phyloP scores from a whole-genome alignment of 768 basidiomycete genomes.

The Paxillus ammoniavirescens region DNA sequence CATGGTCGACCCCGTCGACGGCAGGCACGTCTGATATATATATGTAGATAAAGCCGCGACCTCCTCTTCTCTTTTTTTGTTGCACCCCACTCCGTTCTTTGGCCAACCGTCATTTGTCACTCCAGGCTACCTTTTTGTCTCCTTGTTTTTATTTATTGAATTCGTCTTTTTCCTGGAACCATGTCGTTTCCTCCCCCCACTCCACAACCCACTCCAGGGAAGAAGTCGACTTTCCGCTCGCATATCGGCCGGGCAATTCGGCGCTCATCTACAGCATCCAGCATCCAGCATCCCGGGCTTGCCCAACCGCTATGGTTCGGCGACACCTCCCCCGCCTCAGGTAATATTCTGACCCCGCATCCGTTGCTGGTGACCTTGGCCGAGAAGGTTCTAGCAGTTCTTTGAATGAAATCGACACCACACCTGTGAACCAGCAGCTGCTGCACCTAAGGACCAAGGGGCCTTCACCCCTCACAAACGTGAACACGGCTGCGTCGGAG shows the following conservation, averaged over 20 bases:
- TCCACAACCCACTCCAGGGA: slow-evolving; percentile 33
- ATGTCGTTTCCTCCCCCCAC: slow-evolving; percentile 25
- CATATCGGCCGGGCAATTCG: slow-evolving; percentile 59
- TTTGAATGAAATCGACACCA: slow-evolving; percentile 34
- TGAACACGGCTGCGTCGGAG: slow-evolving; percentile 20
- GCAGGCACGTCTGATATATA: slow-evolving; percentile 24
- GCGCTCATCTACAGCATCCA: slow-evolving; percentile 54
- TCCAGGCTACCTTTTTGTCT: slow-evolving; percentile 4
- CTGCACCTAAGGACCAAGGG: slow-evolving; percentile 33
- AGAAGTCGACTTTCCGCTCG: slow-evolving; percentile 46
- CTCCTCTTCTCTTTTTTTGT: slow-evolving; percentile 18
- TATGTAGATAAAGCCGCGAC: slow-evolving; percentile 26
- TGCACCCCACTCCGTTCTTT: slow-evolving; percentile 14
- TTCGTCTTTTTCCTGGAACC: slow-evolving; percentile 20
- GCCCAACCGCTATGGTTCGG: slow-evolving; percentile 27
- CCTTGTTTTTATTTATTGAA: slow-evolving; percentile 7
- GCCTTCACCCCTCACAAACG: slow-evolving; percentile 43
- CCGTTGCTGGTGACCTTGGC: slow-evolving; percentile 28
- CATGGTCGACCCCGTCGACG: slow-evolving; percentile 35
- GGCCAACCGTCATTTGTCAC: slow-evolving; percentile 7
- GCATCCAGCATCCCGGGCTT: slow-evolving; percentile 41
- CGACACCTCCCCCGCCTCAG: slow-evolving; percentile 23
- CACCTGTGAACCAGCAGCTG: slow-evolving; percentile 23
- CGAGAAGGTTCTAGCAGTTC: slow-evolving; percentile 27
- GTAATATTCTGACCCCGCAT: slow-evolving; percentile 29